phyloP scores from a whole-genome alignment of 495 filamentous ascomycete species.

The Rhypophila decipiens region DNA sequence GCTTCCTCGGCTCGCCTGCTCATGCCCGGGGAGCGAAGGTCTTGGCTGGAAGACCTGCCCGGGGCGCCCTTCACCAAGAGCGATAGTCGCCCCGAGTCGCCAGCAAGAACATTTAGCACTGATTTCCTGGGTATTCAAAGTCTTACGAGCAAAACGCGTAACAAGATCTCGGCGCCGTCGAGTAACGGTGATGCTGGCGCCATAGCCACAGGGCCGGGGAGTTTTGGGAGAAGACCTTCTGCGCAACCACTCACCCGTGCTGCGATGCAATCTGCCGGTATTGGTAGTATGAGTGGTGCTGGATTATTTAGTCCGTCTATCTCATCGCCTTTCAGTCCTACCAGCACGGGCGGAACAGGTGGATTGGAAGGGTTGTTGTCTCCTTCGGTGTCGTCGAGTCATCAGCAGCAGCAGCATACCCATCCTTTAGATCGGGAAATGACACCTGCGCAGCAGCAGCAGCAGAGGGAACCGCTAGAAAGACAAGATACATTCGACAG shows the following conservation, averaged over 20 bases:
- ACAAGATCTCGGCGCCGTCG: conserved; percentile 40
- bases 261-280: neutral
- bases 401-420: no score
- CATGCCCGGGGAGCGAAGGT: conserved; percentile 64
- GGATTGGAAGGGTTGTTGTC: conserved; percentile 19
- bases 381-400: conserved; percentile 24
- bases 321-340: conserved; percentile 25
- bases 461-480: neutral
- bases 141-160: conserved; percentile 33
- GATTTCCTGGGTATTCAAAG: conserved; percentile 40
- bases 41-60: conserved; percentile 60
- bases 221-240: conserved; percentile 31
- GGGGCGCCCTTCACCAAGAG: conserved; percentile 28
- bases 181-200: conserved; percentile 36
- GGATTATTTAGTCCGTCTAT: conserved; percentile 24
- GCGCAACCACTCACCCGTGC: conserved; percentile 29
- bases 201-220: conserved; percentile 15
- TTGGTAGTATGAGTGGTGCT: conserved; percentile 11
- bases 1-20: conserved; percentile 49
- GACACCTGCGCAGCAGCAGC: no score
- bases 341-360: no score
- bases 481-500: conserved; percentile 64
- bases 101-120: conserved; percentile 42
- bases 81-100: conserved; percentile 41
- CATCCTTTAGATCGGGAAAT: conserved; percentile 64